These are phyloP conservation scores for Fragilariopsis cylindrus DNA, from an alignment of 108 stramenopile genomes.

Conservation along the genomic window DNA sequence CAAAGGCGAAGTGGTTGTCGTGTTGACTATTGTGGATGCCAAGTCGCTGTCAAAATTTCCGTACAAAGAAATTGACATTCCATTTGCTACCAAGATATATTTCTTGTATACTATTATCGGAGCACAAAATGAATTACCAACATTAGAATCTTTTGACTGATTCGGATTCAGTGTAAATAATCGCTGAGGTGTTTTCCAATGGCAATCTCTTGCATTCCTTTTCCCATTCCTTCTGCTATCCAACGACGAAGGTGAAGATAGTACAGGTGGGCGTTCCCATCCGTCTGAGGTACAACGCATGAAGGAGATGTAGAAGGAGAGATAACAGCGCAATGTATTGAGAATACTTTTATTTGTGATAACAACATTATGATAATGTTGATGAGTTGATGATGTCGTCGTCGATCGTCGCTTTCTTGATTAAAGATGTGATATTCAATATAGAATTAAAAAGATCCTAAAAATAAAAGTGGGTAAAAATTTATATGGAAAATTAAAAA, in stretches of 20 bases:
- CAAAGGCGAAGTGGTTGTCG: background rate
- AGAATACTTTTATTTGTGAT: too few relatives aligned
- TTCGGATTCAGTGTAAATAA: constrained; percentile 1
- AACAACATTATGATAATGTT: too few relatives aligned
- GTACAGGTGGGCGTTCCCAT: constrained; percentile 8
- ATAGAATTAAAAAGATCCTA: too few relatives aligned
- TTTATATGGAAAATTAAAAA: too few relatives aligned
- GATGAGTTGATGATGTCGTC: too few relatives aligned
- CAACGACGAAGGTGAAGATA: background rate
- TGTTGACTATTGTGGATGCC: background rate
- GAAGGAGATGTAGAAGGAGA: too few relatives aligned
- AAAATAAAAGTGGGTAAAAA: too few relatives aligned
- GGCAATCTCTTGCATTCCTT: background rate
- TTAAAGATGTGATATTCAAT: too few relatives aligned
- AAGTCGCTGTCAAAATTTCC: constrained; percentile 1
- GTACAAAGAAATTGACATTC: background rate
- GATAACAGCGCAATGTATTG: too few relatives aligned
- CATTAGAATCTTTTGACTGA: background rate
- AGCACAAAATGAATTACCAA: constrained; percentile 5
- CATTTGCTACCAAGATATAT: constrained; percentile 8
- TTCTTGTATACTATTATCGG: background rate
- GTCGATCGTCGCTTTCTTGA: too few relatives aligned
- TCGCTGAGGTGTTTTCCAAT: constrained; percentile 13
- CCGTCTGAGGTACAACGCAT: background rate
- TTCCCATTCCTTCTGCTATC: background rate